Conservation (phyloP, 192 early-diverging fungal genomes). For the Mortierella hygrophila region DNA sequence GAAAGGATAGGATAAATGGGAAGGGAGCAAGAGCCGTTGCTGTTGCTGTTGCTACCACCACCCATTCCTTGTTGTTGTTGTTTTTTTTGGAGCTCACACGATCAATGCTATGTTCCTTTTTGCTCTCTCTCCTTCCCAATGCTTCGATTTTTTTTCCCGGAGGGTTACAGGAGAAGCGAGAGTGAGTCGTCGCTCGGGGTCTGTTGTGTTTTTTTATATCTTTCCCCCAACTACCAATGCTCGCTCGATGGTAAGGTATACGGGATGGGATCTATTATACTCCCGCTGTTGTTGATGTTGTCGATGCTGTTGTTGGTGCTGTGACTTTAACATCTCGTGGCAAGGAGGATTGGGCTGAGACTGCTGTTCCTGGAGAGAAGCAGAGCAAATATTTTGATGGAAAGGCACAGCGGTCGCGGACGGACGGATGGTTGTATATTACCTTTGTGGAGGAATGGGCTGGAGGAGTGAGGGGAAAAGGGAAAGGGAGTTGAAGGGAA, state of each 20-base stretch:
- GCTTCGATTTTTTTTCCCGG: not conserved
- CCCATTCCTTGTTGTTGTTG: not conserved
- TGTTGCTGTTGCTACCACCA: not conserved
- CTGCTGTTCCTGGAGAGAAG: not conserved
- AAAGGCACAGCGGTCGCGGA: constrained; percentile 1
- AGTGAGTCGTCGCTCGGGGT: not conserved
- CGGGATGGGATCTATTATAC: not conserved
- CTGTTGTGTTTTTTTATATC: not conserved
- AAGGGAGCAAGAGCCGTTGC: not conserved
- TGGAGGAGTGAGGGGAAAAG: not conserved
- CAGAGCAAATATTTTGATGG: not conserved
- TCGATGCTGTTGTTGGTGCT: not conserved
- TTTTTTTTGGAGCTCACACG: constrained; percentile 7
- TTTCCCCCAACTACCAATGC: not conserved
- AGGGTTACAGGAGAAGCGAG: not conserved
- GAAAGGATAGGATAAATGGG: not conserved
- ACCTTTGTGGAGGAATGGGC: constrained; percentile 13
- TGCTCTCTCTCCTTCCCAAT: constrained; percentile 1
- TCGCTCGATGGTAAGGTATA: not conserved
- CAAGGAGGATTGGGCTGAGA: not conserved
- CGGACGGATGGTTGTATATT: not conserved
- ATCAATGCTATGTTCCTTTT: constrained; percentile 11
- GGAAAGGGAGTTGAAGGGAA: not conserved
- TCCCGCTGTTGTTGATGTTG: not conserved
- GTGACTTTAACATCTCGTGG: not conserved